Conservation (phyloP, 192 early-diverging fungal genomes). For the Allomyces macrogynus region DNA sequence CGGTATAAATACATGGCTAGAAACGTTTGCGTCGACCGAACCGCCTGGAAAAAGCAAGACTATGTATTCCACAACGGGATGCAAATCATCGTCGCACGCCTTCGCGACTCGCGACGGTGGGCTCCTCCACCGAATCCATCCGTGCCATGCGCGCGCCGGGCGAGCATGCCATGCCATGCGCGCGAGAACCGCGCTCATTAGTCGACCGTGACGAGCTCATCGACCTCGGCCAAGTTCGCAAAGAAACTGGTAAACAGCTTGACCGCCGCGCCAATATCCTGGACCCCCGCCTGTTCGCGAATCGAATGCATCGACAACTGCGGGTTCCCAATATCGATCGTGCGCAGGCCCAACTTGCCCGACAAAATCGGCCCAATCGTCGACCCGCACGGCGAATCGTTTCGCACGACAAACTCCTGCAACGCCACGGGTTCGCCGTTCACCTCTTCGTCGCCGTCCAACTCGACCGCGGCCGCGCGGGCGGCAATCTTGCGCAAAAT, state of each 20-base stretch:
- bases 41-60: too few species aligned
- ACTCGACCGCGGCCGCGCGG: not conserved
- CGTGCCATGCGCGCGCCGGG: too few species aligned
- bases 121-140: too few species aligned
- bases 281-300: conserved; percentile 71
- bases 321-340: conserved; percentile 89
- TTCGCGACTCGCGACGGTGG: too few species aligned
- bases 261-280: conserved; percentile 71
- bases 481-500: conserved; percentile 10
- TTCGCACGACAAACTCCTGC: conserved; percentile 64
- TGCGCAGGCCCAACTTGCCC: conserved; percentile 81
- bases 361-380: conserved; percentile 96
- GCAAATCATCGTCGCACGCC: too few species aligned
- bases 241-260: conserved; percentile 40
- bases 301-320: conserved; percentile 95
- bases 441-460: not conserved
- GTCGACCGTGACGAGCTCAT: too few species aligned
- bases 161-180: too few species aligned
- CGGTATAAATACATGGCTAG: too few species aligned
- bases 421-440: not conserved
- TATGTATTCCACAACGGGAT: too few species aligned
- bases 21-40: too few species aligned
- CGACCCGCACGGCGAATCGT: conserved; percentile 84
- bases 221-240: too few species aligned
- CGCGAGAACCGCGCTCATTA: too few species aligned